Conservation (phyloP, 176 grass and related monocot species). For the Musa schizocarpa region DNA sequence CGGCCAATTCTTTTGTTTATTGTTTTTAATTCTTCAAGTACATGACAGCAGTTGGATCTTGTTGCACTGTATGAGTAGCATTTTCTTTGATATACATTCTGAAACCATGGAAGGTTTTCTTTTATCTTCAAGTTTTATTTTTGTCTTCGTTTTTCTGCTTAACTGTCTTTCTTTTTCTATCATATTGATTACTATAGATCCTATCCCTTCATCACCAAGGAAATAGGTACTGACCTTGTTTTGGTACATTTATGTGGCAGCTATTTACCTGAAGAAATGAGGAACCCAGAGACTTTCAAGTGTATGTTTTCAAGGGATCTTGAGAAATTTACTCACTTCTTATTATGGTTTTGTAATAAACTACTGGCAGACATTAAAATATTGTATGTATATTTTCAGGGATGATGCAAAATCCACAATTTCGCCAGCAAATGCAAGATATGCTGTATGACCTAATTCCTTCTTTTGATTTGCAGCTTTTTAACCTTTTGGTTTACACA, state of each 20-base stretch:
- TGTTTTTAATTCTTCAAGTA: not conserved
- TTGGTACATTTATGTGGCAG: slow-evolving; percentile 31
- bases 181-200: not conserved
- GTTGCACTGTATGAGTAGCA: not conserved
- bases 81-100: not conserved
- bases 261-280: slow-evolving; percentile 97
- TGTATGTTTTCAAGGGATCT: slow-evolving; percentile 32
- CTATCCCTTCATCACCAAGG: not conserved
- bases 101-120: no score
- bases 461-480: slow-evolving; percentile 18
- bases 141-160: not conserved
- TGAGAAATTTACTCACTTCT: not conserved
- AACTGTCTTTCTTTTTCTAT: slow-evolving; percentile 8
- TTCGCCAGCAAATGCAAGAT: slow-evolving; percentile 87
- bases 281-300: slow-evolving; percentile 85
- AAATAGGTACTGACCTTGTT: slow-evolving; percentile 21
- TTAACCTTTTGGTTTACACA: slow-evolving; percentile 10
- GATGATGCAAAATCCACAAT: slow-evolving; percentile 93
- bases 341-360: not conserved
- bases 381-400: slow-evolving; percentile 43
- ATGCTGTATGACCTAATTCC: slow-evolving; percentile 63
- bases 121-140: not conserved
- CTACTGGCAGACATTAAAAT: not conserved
- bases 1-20: not conserved
- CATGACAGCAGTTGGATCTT: not conserved